Evolutionary conservation across 2,329 filamentous ascomycete species (phyloP).

Genomic region (Xylariaceae sp.): DNA sequence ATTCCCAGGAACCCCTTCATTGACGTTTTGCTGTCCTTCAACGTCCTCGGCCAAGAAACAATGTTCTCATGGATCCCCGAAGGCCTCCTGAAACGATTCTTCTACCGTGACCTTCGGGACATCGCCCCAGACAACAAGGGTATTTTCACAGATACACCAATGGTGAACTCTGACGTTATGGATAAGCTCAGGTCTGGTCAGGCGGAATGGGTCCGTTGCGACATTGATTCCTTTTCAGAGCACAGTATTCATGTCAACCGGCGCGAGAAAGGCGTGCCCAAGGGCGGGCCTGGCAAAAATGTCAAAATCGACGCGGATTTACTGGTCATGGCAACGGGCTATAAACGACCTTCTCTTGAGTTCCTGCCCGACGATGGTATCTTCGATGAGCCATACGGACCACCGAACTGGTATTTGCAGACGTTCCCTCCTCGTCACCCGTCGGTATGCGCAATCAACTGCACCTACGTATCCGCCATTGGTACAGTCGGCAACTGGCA

Average conservation of each 20-base stretch:
- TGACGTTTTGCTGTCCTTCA: conserved; percentile 69
- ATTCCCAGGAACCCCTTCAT: conserved; percentile 76
- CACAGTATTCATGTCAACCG: conserved; percentile 67
- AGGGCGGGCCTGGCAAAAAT: conserved; percentile 67
- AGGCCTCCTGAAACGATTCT: conserved; percentile 67
- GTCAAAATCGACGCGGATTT: conserved; percentile 68
- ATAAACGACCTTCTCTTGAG: conserved; percentile 65
- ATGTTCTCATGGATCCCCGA: conserved; percentile 75
- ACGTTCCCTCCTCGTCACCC: conserved; percentile 74
- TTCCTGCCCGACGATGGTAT: conserved; percentile 67
- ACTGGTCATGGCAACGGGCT: conserved; percentile 80
- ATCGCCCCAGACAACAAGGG: conserved; percentile 67
- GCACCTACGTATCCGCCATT: conserved; percentile 75
- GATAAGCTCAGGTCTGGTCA: conserved; percentile 66
- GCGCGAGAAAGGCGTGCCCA: conserved; percentile 67
- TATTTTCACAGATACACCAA: conserved; percentile 79
- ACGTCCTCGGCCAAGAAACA: conserved; percentile 76
- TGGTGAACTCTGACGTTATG: conserved; percentile 82
- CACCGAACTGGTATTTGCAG: conserved; percentile 86
- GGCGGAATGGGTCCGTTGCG: conserved; percentile 77
- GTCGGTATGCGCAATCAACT: conserved; percentile 74
- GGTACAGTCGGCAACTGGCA: conserved; percentile 84
- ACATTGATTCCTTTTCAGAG: conserved; percentile 64
- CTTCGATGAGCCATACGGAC: conserved; percentile 68
- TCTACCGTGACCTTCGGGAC: conserved; percentile 76